A percentile compares a stretch with the other conserved stretches of the same genome.
phyloP scores from a whole-genome alignment of 2,329 filamentous ascomycete genomes.

The Paecilomyces formosus region DNA sequence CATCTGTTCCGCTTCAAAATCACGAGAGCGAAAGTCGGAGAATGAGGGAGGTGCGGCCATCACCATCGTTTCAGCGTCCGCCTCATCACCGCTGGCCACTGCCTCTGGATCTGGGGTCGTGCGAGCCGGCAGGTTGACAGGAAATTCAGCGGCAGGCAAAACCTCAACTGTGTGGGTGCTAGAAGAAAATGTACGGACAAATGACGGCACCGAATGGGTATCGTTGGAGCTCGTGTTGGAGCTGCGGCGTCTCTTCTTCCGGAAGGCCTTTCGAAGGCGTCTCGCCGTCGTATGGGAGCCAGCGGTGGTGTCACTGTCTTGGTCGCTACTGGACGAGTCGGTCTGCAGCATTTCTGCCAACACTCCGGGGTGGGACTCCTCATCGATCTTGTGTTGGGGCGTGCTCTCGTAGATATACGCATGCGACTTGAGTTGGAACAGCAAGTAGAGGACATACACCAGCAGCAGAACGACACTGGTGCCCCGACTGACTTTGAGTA shows the following conservation, averaged over 20 bases:
- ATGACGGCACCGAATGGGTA: conserved; percentile 39
- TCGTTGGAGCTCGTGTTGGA: conserved; percentile 64
- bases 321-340: conserved; percentile 45
- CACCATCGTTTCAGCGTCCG: conserved; percentile 41
- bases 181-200: conserved; percentile 30
- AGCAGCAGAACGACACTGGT: conserved; percentile 75
- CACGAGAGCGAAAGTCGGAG: conserved; percentile 29
- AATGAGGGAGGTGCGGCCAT: conserved; percentile 15
- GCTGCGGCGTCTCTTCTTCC: conserved; percentile 61
- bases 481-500: conserved; percentile 73
- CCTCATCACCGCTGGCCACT: conserved; percentile 46
- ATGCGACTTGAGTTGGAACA: conserved; percentile 87
- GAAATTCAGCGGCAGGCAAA: conserved; percentile 14
- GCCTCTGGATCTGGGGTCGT: conserved; percentile 21
- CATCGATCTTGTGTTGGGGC: conserved; percentile 80
- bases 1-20: conserved; percentile 33
- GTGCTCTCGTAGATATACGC: conserved; percentile 84
- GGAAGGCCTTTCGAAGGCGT: conserved; percentile 64
- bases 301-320: conserved; percentile 57
- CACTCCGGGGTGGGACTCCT: conserved; percentile 75
- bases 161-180: conserved; percentile 15
- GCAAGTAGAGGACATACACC: conserved; percentile 72
- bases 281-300: conserved; percentile 63
- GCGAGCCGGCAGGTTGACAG: conserved; percentile 17
- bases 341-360: conserved; percentile 71